phyloP scores from a whole-genome alignment of 208 protist genomes.

The Crithidia bombi region DNA sequence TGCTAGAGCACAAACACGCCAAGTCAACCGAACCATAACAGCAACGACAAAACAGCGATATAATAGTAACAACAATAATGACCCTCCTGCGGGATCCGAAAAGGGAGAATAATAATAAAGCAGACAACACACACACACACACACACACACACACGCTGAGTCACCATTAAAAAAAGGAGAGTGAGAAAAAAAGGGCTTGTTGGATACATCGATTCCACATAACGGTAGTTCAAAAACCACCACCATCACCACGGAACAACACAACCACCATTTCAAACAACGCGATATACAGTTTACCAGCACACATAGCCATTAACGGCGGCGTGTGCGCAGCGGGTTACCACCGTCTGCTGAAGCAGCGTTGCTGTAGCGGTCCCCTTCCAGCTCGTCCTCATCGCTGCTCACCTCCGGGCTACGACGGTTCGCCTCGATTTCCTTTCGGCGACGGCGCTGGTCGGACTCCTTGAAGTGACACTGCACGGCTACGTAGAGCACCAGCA shows the following conservation, averaged over 20 bases:
- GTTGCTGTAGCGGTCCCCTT: background rate
- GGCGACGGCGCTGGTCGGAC: constrained; percentile 33
- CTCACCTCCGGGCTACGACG: background rate
- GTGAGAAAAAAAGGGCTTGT: background rate
- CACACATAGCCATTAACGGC: background rate
- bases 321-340: constrained; percentile 22
- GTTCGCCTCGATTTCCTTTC: constrained; percentile 39
- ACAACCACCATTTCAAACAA: background rate
- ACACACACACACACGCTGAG: too few relatives aligned
- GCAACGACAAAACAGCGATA: too few relatives aligned
- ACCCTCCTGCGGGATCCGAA: too few relatives aligned
- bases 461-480: constrained; percentile 50
- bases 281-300: background rate
- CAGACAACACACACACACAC: too few relatives aligned
- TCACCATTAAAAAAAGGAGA: background rate
- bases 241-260: background rate
- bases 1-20: background rate
- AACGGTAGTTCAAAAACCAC: background rate
- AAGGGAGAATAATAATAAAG: too few relatives aligned
- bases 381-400: constrained; percentile 16
- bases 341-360: background rate
- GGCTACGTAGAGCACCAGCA: constrained; percentile 32
- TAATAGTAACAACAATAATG: too few relatives aligned
- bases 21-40: too few relatives aligned
- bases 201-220: too few relatives aligned